Base-by-base conservation (phyloP, 768 basidiomycete genomes). In the Leccinum longicurvipes region DNA sequence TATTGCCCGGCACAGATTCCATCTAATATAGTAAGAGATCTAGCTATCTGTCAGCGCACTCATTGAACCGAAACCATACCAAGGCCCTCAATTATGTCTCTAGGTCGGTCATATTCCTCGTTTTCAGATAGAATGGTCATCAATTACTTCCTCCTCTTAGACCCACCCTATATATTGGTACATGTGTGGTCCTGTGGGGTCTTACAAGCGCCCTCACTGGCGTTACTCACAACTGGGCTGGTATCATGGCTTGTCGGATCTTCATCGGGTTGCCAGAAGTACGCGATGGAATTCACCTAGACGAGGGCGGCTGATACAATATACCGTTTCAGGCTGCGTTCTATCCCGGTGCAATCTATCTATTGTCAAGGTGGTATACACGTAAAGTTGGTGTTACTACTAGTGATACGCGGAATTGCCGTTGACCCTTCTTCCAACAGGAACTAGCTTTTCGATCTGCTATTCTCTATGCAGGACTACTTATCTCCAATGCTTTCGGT, bases 401-500 rank as follows among this genome's bases (percentile, higher is more conserved):
- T 12, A 41, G 2, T 19, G 39, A 41, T 11, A 6, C 9, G 7
- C 4, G 2, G 8, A 17, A 23, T 10, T 12, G 4, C 3, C 14
- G 0, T 39, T 9, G 19, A 24, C 14, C 11, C 21, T 29, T 11
- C 23, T 15, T n/a, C 0, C 31, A 47, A 3, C 31, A 86, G 82
- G 85, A 87, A 72, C 71, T 87, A n/a, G 80, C 84, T 0, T 79
- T 87, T 54, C 80, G 86, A 32, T 79, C 81, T 3, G 83, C 84
- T 1, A 72, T 86, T 29, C 72, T 89, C 2, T 86, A 81, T 60
- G 76, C 76, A 15, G 85, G 86, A 2, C 63, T 84, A 8, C 72
- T 86, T 9, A 77, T 86, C 41, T 84, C 84, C 4, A 85, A 85
- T 63, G 85, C 87, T 6, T 86, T 87, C 60, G 85, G 86, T 45